Percentiles rank a stretch among this genome's conserved stretches.
Conservation (phyloP, 2,329 filamentous ascomycete genomes). For the Pseudocercospora fijiensis region DNA sequence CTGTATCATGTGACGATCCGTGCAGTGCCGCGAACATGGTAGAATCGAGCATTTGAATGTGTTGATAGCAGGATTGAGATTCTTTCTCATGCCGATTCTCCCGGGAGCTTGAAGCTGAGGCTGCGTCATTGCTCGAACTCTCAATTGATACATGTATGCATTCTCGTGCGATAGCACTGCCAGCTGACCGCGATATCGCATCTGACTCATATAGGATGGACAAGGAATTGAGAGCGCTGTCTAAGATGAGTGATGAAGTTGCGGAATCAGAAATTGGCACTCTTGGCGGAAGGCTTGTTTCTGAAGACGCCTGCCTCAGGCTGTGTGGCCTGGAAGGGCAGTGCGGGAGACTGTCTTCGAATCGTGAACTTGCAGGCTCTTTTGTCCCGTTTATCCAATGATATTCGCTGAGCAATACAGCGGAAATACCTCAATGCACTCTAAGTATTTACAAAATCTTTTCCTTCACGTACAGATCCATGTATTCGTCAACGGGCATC, state of each 20-base stretch:
- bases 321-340: neutral
- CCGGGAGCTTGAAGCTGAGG: neutral
- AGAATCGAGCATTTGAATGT: neutral
- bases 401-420: neutral
- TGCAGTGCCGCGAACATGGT: neutral
- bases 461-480: conserved; percentile 74
- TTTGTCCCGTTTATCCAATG: conserved; percentile 1
- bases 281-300: conserved; percentile 3
- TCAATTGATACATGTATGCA: neutral
- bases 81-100: neutral
- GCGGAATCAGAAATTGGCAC: neutral
- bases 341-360: neutral
- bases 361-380: neutral
- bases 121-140: neutral
- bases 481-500: conserved; percentile 87
- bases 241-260: neutral
- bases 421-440: neutral
- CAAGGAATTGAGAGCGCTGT: neutral
- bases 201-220: neutral
- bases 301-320: neutral
- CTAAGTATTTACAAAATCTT: conserved; percentile 33
- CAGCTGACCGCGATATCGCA: neutral
- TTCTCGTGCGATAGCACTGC: neutral
- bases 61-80: neutral
- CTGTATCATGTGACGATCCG: neutral